A percentile compares a stretch with the other conserved stretches of the same genome.
These are phyloP conservation scores for Talaromyces sp. DNA, from an alignment of 2,329 filamentous ascomycete genomes.

Conservation along the genomic window DNA sequence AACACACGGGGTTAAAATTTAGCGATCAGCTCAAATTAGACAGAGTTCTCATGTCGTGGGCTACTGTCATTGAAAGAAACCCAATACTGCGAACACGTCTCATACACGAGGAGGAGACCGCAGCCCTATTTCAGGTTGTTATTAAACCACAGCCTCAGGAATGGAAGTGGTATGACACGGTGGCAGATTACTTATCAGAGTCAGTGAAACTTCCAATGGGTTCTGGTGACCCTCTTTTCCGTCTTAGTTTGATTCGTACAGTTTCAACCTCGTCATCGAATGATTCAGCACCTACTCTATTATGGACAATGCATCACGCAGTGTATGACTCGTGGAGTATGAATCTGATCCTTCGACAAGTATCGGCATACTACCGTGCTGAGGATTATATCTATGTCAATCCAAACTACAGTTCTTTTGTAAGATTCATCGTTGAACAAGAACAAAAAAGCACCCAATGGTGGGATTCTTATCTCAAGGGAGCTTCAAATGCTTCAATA, in stretches of 20 bases:
- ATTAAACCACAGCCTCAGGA: not conserved
- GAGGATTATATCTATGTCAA: not conserved
- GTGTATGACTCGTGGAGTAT: conserved; percentile 11
- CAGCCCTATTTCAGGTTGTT: not conserved
- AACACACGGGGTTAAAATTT: conserved; percentile 10
- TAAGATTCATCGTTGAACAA: not conserved
- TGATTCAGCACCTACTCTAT: not conserved
- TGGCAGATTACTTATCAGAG: not conserved
- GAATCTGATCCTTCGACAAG: conserved; percentile 17
- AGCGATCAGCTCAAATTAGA: conserved; percentile 30
- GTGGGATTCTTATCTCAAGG: not conserved
- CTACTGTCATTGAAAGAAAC: not conserved
- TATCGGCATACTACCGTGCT: not conserved
- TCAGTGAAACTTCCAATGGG: not conserved
- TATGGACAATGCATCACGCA: conserved; percentile 12
- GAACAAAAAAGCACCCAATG: not conserved
- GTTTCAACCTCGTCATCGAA: not conserved
- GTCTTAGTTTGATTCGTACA: not conserved
- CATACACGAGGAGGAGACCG: not conserved
- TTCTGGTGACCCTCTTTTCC: not conserved
- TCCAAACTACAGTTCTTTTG: not conserved
- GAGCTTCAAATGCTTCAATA: not conserved
- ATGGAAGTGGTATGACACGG: not conserved
- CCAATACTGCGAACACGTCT: conserved; percentile 9
- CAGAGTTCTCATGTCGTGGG: conserved; percentile 23